These are phyloP conservation scores for Chaetomidium leptoderma DNA, from an alignment of 495 filamentous ascomycete species.

Conservation along the genomic window DNA sequence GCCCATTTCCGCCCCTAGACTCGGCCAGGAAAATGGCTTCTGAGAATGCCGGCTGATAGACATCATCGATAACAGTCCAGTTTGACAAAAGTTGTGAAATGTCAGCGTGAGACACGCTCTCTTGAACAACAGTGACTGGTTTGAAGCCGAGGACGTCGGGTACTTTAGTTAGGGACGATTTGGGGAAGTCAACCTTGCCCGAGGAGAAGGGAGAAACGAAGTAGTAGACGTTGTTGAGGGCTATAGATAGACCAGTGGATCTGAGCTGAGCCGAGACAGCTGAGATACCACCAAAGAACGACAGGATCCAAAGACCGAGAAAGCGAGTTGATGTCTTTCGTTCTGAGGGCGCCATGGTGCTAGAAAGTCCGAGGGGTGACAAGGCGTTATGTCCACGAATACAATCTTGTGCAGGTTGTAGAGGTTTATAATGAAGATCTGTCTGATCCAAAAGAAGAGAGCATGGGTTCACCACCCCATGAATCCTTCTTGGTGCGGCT, in stretches of 20 bases:
- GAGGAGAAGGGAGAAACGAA: conserved; percentile 36
- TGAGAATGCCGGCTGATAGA: conserved; percentile 40
- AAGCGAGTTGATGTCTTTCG: conserved; percentile 6
- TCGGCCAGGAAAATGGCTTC: conserved; percentile 27
- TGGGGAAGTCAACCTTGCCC: conserved; percentile 19
- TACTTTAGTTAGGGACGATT: conserved; percentile 1
- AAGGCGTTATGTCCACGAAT: neutral
- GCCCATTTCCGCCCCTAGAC: conserved; percentile 4
- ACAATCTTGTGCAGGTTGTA: no score
- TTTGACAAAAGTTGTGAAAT: conserved; percentile 28
- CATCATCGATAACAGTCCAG: conserved; percentile 39
- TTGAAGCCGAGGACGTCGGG: conserved; percentile 24
- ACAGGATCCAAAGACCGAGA: conserved; percentile 13
- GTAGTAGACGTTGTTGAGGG: conserved; percentile 42
- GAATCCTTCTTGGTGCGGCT: no score
- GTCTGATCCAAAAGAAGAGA: no score
- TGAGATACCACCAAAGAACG: conserved; percentile 11
- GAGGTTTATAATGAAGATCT: no score
- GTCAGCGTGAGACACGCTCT: conserved; percentile 17
- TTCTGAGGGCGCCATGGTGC: conserved; percentile 5
- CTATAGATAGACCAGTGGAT: conserved; percentile 39
- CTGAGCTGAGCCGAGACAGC: conserved; percentile 18
- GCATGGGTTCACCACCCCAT: no score
- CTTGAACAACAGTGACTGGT: conserved; percentile 43
- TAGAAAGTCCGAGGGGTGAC: neutral